phyloP scores from a whole-genome alignment of 2,329 filamentous ascomycete genomes.

The Seiridium unicorne region DNA sequence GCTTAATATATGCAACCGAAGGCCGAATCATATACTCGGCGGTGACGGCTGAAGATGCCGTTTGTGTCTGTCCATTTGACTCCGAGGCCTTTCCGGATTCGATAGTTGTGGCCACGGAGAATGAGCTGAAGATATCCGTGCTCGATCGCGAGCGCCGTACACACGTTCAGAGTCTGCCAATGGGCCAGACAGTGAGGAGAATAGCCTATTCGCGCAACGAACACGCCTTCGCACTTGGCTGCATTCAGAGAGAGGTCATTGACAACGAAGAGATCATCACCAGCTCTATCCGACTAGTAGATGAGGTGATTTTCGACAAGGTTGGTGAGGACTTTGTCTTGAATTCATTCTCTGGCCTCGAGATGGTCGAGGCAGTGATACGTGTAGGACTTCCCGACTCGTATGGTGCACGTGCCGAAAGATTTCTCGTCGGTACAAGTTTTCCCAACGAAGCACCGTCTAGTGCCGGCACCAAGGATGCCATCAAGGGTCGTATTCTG shows the following conservation, averaged over 20 bases:
- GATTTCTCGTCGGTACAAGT: slow-evolving; percentile 90
- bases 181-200: slow-evolving; percentile 80
- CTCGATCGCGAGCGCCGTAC: slow-evolving; percentile 85
- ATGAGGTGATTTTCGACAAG: slow-evolving; percentile 83
- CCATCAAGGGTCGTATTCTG: slow-evolving; percentile 73
- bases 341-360: slow-evolving; percentile 44
- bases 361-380: slow-evolving; percentile 84
- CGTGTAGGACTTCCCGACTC: slow-evolving; percentile 67
- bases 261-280: slow-evolving; percentile 72
- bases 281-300: slow-evolving; percentile 83
- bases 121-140: slow-evolving; percentile 73
- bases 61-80: slow-evolving; percentile 80
- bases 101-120: slow-evolving; percentile 76
- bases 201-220: slow-evolving; percentile 80
- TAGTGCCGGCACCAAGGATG: slow-evolving; percentile 33
- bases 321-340: slow-evolving; percentile 69
- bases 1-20: slow-evolving; percentile 86
- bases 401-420: slow-evolving; percentile 60
- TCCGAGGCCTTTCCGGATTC: slow-evolving; percentile 76
- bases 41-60: slow-evolving; percentile 84
- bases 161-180: slow-evolving; percentile 76
- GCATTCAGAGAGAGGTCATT: slow-evolving; percentile 69
- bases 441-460: slow-evolving; percentile 64
- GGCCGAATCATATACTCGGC: slow-evolving; percentile 89
- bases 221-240: slow-evolving; percentile 83